Evolutionary conservation across 2,329 filamentous ascomycete species (phyloP).

Genomic region (Arthrobotrys iridis): DNA sequence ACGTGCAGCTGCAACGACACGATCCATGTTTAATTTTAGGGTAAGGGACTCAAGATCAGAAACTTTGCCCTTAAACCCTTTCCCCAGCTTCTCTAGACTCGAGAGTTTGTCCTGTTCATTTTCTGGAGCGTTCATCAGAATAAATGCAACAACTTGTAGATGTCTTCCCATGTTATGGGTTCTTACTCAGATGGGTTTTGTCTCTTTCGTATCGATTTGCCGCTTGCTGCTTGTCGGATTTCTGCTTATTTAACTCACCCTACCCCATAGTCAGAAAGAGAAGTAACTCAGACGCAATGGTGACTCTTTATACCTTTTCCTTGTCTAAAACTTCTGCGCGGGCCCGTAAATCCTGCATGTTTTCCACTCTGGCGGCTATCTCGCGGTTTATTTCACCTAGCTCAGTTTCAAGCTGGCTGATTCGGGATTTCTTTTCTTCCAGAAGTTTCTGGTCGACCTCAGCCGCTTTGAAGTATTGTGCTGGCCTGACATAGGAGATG

Average conservation of each 20-base stretch:
- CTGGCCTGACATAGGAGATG: slow-evolving; percentile 71
- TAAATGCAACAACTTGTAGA: too few relatives aligned
- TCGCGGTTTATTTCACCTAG: slow-evolving; percentile 60
- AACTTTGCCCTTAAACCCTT: slow-evolving; percentile 42
- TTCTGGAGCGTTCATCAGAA: not conserved
- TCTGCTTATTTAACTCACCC: slow-evolving; percentile 64
- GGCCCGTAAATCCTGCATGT: slow-evolving; percentile 69
- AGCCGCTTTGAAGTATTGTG: slow-evolving; percentile 78
- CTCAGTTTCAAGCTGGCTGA: slow-evolving; percentile 62
- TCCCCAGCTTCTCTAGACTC: slow-evolving; percentile 31
- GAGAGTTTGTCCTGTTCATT: slow-evolving; percentile 41
- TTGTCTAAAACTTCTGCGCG: slow-evolving; percentile 63
- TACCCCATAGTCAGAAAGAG: slow-evolving; percentile 59
- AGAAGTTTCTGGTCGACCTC: slow-evolving; percentile 71
- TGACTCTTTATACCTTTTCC: slow-evolving; percentile 63
- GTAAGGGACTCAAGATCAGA: slow-evolving; percentile 25
- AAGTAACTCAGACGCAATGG: not conserved
- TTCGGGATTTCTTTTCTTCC: slow-evolving; percentile 69
- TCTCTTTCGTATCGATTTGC: slow-evolving; percentile 7
- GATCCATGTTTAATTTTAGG: slow-evolving; percentile 35
- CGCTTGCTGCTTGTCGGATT: slow-evolving; percentile 15
- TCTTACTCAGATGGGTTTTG: slow-evolving; percentile 32
- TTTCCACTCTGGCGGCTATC: slow-evolving; percentile 61
- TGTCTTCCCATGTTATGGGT: not conserved
- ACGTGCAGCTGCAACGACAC: slow-evolving; percentile 63